A percentile compares a stretch with the other conserved stretches of the same genome.
These are phyloP conservation scores for Trichoderma citrinoviride DNA, from an alignment of 2,329 filamentous ascomycete species.

Conservation along the genomic window DNA sequence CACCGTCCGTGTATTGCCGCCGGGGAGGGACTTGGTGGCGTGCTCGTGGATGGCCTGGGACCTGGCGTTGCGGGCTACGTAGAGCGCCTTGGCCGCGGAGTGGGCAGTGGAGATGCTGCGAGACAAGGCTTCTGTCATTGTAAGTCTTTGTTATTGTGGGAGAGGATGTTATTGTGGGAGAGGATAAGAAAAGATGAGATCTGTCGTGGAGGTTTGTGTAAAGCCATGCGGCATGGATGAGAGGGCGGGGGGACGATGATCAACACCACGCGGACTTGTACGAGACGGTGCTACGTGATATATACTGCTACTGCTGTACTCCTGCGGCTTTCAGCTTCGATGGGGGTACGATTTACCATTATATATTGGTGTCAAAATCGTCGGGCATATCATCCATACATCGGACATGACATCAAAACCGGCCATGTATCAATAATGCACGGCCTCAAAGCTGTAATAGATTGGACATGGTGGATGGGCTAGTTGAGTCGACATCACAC, in stretches of 20 bases:
- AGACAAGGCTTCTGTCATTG: neutral
- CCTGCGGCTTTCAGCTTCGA: neutral
- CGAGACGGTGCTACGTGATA: neutral
- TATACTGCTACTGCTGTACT: too few species aligned
- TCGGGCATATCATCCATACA: neutral
- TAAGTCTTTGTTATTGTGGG: neutral
- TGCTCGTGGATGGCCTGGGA: slow-evolving; percentile 40
- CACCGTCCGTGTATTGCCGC: slow-evolving; percentile 47
- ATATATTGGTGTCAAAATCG: neutral
- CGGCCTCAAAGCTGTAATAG: too few species aligned
- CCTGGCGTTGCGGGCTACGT: slow-evolving; percentile 36
- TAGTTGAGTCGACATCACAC: neutral
- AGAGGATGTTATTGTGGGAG: neutral
- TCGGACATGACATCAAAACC: neutral
- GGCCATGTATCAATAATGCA: too few species aligned
- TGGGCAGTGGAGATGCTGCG: slow-evolving; percentile 30
- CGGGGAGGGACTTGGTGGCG: slow-evolving; percentile 41
- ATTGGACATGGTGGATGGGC: neutral
- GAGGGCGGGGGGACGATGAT: neutral
- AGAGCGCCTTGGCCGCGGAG: slow-evolving; percentile 35
- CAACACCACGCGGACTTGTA: neutral
- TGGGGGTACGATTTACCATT: neutral
- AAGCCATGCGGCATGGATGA: neutral
- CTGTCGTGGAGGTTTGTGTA: neutral
- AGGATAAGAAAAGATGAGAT: too few species aligned